Base-by-base conservation (phyloP, 768 basidiomycete genomes). In the Lepiota brunneoincarnata region DNA sequence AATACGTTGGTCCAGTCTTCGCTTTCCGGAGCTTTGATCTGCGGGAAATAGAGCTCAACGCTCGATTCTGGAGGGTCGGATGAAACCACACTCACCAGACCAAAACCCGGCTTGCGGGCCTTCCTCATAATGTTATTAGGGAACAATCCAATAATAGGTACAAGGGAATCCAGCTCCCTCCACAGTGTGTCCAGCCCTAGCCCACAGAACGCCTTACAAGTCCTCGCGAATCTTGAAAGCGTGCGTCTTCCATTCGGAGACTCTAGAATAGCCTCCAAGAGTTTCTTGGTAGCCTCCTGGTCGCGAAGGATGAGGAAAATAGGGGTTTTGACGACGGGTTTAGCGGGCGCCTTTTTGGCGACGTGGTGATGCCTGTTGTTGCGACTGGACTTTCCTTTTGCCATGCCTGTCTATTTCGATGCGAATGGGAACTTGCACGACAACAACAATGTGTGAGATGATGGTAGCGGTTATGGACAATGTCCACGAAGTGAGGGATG, bases 111-210 rank as follows among this genome's bases (percentile, higher is more conserved):
- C 64, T 79, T 83, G 58, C 82, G 80, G 54, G 83, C 75, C 68
- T 82, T 87, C 70, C 82, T 87, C 69, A 90, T 72, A 59, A 90
- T 62, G 58, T 78, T 73, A 54, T 72, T 74, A 12, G 89, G 89
- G 65, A 91, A 91, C 51, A 90, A 65, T 34, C 84, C 83, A 54
- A 91, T 73, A 54, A 91, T 73, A 9, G 89, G 89, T 42, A 82
- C 69, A 55, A 91, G 73, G 11, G 86, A 87, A 66, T 91, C 88
- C 52, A 91, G 71, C 61, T 91, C 89, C 64, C 78, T 81, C 89
- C 89, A 91, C 26, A 91, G 74, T 45, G 84, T 72, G 64, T 84
- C 74, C 60, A 91, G 64, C n/a, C 84, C 81, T 12, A 87, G 87
- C 59, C 86, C 87, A 59, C 77, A 82, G 65, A 89, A 72, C n/a